Base-by-base conservation (phyloP, 495 filamentous ascomycete genomes). In the Pyrenula aspistea region DNA sequence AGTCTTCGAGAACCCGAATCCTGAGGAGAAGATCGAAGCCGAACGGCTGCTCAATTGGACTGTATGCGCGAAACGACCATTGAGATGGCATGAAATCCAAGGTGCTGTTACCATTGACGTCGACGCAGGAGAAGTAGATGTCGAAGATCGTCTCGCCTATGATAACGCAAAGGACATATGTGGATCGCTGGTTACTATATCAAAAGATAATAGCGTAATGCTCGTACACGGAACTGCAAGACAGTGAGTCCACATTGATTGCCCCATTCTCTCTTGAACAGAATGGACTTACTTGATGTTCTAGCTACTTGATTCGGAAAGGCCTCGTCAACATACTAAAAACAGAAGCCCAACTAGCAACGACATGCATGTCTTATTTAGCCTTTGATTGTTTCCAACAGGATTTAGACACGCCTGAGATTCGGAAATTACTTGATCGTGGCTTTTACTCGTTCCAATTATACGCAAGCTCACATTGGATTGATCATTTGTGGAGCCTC, bases 1-100 rank as follows among this genome's bases (percentile, higher is more conserved):
- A 19, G 49, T 57, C 25, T 12, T 55, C 73, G 71, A 11, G 75
- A 52, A 76, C 58, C 52, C 31, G 31, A 42, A 42, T 15, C 4
- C 31, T 60, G 2, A 61, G 69, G 42, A 76, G 75, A 24, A 58
- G 72, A n/a, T 20, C 62, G 1, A 54, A 69, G 12, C 64, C 76
- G 4, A 20, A 25, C 66, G 24, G n/a, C 60, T 79, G 12, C 66
- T 80, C 25, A 67, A 67, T 22, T 76, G 74, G 69, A 58, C 78
- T 0, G 61, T 70, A 4, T 73, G 71, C 42, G 69, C 74, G 8
- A 73, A 68, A 56, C 61, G 75, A 21, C 69, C 73, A 1, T 59
- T 80, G 25, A 73, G 69, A 53, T 73, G 68, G 71, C 62, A 67
- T 51, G 77, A 80, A 58, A 65, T 80, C 10, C 70, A 74, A 58